phyloP scores from a whole-genome alignment of 345 rosid genomes.

The Durio zibethinus region DNA sequence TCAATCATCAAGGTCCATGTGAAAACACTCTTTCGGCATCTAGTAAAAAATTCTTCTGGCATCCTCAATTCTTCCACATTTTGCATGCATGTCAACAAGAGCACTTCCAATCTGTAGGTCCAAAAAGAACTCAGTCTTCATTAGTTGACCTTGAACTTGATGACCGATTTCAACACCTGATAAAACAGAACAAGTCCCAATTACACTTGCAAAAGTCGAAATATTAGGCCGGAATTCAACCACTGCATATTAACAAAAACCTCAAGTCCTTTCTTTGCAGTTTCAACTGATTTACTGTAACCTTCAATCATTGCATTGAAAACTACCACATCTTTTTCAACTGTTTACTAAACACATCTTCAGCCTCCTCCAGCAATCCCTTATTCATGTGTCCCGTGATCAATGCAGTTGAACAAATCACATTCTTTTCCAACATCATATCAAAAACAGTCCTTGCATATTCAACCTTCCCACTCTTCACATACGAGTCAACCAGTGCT shows the following conservation, averaged over 20 bases:
- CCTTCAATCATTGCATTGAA: conserved; percentile 97
- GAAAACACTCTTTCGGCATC: conserved; percentile 73
- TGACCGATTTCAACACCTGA: conserved; percentile 58
- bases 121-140: conserved; percentile 46
- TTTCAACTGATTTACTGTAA: conserved; percentile 58
- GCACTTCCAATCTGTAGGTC: conserved; percentile 84
- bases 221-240: conserved; percentile 54
- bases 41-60: conserved; percentile 55
- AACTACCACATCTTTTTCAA: conserved; percentile 69
- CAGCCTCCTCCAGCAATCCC: conserved; percentile 56
- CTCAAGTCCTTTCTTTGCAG: conserved; percentile 50
- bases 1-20: conserved; percentile 96
- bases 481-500: conserved; percentile 71
- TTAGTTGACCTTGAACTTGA: conserved; percentile 71
- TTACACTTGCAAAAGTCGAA: conserved; percentile 73
- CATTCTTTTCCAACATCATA: conserved; percentile 57
- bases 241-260: conserved; percentile 66
- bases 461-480: conserved; percentile 54
- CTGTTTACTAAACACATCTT: conserved; percentile 51
- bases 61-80: conserved; percentile 68
- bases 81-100: conserved; percentile 83
- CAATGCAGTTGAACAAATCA: conserved; percentile 82
- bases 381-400: conserved; percentile 81
- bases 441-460: conserved; percentile 75
- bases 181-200: conserved; percentile 80